Evolutionary conservation across 106 monocot species (phyloP), one percentile per base, ranked within the genome.

Genomic region (Allium cepa): DNA sequence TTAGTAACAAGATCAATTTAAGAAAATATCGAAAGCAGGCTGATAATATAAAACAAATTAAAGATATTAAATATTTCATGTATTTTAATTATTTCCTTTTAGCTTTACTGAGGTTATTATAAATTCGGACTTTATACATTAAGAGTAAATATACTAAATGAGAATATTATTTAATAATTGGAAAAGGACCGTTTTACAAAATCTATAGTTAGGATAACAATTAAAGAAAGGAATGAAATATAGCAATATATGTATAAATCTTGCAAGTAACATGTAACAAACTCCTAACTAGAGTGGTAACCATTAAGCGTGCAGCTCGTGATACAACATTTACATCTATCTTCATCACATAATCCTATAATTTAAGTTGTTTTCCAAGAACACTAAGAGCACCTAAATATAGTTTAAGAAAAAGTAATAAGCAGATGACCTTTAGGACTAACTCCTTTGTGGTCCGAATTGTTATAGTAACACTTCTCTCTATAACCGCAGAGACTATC

Each of bases 251-350:
- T 55, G 52, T 28, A 68, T 55, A n/a, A 1, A 99, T 92, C 97
- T 99, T 99, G 92, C 90, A 99, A 56, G 97, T 92, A 59, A 92
- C 92, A 87, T 92, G 92, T 26, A 92, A 89, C 63, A 99, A 78
- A 79, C 97, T 99, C 77, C 92, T 89, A 75, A 90, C 88, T 81
- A 99, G 79, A 66, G 84, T 87, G 46, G 80, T 82, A 49, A 92
- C 88, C 97, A 99, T 99, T 57, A 89, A 69, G 50, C 75, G 92
- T 47, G 97, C 92, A 69, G 97, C 84, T 70, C 84, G 77, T 51
- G 64, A 76, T 77, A 99, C 82, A 4, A 73, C 79, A 73, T 62
- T 78, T 52, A 86, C 92, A 83, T 99, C 92, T n/a, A 85, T 77
- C 71, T 99, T 92, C 87, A 93, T 75, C 18, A 85, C 82, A 79